Evolutionary conservation across 306 rosid species (phyloP).

Genomic region (Pachyrhizus erosus): DNA sequence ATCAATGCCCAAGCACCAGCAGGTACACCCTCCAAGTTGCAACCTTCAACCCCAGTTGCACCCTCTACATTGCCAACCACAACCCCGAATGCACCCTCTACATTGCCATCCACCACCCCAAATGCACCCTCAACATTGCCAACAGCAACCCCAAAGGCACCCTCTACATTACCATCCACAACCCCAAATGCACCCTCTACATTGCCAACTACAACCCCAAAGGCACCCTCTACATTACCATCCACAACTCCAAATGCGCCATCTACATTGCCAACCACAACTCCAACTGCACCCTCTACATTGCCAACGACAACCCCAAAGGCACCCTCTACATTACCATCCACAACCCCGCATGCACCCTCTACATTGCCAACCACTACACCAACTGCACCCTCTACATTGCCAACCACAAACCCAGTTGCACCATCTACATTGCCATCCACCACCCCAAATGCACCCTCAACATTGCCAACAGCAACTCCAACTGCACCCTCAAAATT

Average conservation of each 20-base stretch:
- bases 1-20: no score
- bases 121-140: not conserved
- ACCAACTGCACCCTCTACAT: conserved; percentile 26
- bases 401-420: not conserved
- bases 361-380: not conserved
- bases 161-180: no score
- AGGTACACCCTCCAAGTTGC: not conserved
- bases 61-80: no score
- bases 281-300: not conserved
- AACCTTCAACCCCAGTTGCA: no score
- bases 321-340: not conserved
- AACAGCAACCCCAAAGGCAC: no score
- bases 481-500: conserved; percentile 37
- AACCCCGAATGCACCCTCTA: no score
- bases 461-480: not conserved
- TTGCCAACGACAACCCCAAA: not conserved
- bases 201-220: no score
- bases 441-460: not conserved
- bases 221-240: no score
- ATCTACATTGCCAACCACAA: not conserved
- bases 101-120: not conserved
- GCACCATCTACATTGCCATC: not conserved
- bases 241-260: not conserved
- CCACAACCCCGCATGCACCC: not conserved
- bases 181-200: no score